Conservation (phyloP, 352 stramenopile species). For the Phytophthora boehmeriae region DNA sequence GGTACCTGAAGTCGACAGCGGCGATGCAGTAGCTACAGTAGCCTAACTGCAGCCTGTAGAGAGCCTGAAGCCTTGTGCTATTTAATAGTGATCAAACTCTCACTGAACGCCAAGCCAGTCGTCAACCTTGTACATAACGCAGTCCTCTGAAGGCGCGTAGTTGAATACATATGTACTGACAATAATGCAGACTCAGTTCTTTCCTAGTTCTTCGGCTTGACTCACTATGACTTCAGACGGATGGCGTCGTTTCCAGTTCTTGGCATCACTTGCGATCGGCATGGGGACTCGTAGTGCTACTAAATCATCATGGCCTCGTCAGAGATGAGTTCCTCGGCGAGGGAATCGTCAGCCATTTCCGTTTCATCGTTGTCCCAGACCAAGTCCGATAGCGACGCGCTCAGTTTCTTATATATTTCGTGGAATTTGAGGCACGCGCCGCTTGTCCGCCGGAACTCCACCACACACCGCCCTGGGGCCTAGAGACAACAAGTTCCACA, state of each 20-base stretch:
- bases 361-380: constrained; percentile 53
- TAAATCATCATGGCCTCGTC: constrained; percentile 88
- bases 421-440: constrained; percentile 78
- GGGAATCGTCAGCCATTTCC: constrained; percentile 29
- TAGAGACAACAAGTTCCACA: constrained; percentile 36
- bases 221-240: background rate
- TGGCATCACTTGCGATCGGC: background rate
- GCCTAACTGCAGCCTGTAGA: too few species aligned
- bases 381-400: constrained; percentile 51
- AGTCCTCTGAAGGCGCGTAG: background rate
- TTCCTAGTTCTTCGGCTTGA: constrained; percentile 17
- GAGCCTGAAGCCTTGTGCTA: too few species aligned
- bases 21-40: too few species aligned
- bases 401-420: constrained; percentile 74
- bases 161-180: constrained; percentile 21
- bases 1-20: too few species aligned
- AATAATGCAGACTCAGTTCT: constrained; percentile 17
- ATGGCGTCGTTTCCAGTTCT: constrained; percentile 10
- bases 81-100: too few species aligned
- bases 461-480: constrained; percentile 57
- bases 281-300: constrained; percentile 1
- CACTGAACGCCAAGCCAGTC: too few species aligned
- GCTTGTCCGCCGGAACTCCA: constrained; percentile 77
- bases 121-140: too few species aligned
- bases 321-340: constrained; percentile 73